Base-by-base conservation (phyloP, 352 stramenopile genomes). In the Globisporangium cederbergense region DNA sequence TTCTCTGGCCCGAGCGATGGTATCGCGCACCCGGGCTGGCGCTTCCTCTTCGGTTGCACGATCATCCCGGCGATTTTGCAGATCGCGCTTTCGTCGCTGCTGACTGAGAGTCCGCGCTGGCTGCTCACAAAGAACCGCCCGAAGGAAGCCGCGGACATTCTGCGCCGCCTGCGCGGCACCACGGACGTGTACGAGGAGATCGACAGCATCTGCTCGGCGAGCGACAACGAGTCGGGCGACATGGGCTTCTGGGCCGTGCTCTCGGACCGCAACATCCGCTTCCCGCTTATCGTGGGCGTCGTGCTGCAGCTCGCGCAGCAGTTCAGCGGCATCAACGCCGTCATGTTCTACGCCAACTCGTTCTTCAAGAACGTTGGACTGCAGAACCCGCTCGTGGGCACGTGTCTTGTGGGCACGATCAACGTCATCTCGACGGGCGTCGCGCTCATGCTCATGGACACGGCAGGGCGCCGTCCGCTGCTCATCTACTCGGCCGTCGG, bases 101-200 rank as follows among this genome's bases (percentile, higher is more conserved):
- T 91, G 22, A 88, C 80, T 0, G 82, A 91, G 65, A 85, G 73
- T 70, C 82, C 82, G 43, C 82, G 82, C 61, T 91, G 82, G 82
- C 49, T 91, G 49, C 63, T 91, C 51, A 89, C 78, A 20, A 86
- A 91, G 71, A 89, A 91, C 65, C 73, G 68, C 8, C 82, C 80
- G 34, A 91, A 91, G 64, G 82, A 91, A 59, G 82, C 82, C 0
- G 82, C 78, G 20, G 80, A 91, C 60, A 88, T 91, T 56, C 49
- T 91, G 59, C 78, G 82, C 25, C 70, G 78, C 18, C 61, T 91
- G 40, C 80, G 82, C 62, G 82, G 80, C n/a, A 83, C 78, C 3
- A 88, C 83, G 30, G 82, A 91, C 67, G 82, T 91, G 47, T 89
- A 91, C 62, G 82, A 91, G 62, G 82, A 91, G 65, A 89, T 91